Conservation (phyloP, 306 rosid genomes). For the Ammopiptanthus mongolicus region DNA sequence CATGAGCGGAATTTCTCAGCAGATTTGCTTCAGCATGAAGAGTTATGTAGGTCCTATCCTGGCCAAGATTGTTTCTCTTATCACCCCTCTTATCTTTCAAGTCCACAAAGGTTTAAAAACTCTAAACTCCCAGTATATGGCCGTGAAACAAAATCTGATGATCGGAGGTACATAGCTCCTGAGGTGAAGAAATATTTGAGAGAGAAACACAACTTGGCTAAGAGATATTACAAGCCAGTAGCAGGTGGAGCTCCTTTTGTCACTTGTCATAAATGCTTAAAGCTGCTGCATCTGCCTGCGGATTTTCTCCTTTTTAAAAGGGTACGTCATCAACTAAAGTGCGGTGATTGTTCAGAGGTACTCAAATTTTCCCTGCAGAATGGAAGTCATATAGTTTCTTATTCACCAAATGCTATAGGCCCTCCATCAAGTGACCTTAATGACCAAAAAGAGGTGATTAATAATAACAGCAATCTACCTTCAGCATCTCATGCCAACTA, state of each 20-base stretch:
- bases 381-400: conserved; percentile 52
- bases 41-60: conserved; percentile 31
- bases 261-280: conserved; percentile 64
- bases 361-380: conserved; percentile 63
- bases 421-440: conserved; percentile 48
- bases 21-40: conserved; percentile 37
- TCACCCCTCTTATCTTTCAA: conserved; percentile 43
- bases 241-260: conserved; percentile 90
- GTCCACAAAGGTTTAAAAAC: conserved; percentile 35
- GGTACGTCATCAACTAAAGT: conserved; percentile 53
- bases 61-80: conserved; percentile 33
- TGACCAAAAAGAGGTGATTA: conserved; percentile 23
- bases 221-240: conserved; percentile 65
- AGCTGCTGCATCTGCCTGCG: conserved; percentile 65
- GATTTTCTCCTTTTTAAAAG: conserved; percentile 67
- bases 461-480: conserved; percentile 23
- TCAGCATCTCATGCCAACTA: conserved; percentile 34
- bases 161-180: conserved; percentile 35
- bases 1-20: conserved; percentile 39
- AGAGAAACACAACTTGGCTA: conserved; percentile 44
- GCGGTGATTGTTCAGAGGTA: conserved; percentile 78
- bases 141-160: conserved; percentile 35
- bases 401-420: conserved; percentile 20
- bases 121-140: conserved; percentile 39
- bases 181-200: conserved; percentile 39